Percentiles rank a stretch among this genome's conserved stretches.
These are phyloP conservation scores for Podospora conica DNA, from an alignment of 495 filamentous ascomycete species.

Conservation along the genomic window DNA sequence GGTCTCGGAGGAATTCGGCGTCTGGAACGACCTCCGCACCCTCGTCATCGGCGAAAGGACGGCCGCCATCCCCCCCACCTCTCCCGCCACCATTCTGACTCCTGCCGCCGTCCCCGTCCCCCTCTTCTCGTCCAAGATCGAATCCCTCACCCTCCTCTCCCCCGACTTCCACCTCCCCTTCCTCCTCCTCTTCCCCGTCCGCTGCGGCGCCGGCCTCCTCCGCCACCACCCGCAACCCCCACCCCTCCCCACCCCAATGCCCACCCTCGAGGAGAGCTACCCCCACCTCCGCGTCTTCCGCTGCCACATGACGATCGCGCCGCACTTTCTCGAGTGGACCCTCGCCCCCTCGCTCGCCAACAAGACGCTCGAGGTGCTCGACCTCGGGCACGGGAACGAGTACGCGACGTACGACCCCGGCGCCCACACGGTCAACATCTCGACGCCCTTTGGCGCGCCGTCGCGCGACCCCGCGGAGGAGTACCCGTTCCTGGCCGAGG, in stretches of 20 bases:
- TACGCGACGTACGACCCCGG: not conserved
- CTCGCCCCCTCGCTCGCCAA: constrained; percentile 7
- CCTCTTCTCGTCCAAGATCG: not conserved
- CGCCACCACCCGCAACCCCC: not conserved
- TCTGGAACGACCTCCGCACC: constrained; percentile 1
- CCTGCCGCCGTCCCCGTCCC: not conserved
- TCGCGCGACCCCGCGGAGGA: constrained; percentile 8
- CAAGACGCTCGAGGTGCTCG: constrained; percentile 19
- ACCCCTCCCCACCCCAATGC: not conserved
- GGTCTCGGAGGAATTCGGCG: constrained; percentile 2
- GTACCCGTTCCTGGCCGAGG: not conserved
- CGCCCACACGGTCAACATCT: not conserved
- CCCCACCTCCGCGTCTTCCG: constrained; percentile 22
- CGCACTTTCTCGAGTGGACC: constrained; percentile 3
- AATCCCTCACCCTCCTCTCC: constrained; percentile 3
- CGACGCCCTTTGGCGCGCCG: not conserved
- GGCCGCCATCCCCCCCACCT: not conserved
- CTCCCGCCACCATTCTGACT: not conserved
- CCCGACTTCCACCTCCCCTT: constrained; percentile 13
- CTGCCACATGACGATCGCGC: constrained; percentile 1
- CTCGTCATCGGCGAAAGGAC: constrained; percentile 2
- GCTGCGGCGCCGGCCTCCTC: not conserved
- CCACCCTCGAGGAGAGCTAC: not conserved
- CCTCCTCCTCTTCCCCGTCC: constrained; percentile 8
- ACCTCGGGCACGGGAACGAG: constrained; percentile 1